These are phyloP conservation scores for Stagonosporopsis tanaceti DNA, from an alignment of 2,329 filamentous ascomycete genomes.

Conservation along the genomic window DNA sequence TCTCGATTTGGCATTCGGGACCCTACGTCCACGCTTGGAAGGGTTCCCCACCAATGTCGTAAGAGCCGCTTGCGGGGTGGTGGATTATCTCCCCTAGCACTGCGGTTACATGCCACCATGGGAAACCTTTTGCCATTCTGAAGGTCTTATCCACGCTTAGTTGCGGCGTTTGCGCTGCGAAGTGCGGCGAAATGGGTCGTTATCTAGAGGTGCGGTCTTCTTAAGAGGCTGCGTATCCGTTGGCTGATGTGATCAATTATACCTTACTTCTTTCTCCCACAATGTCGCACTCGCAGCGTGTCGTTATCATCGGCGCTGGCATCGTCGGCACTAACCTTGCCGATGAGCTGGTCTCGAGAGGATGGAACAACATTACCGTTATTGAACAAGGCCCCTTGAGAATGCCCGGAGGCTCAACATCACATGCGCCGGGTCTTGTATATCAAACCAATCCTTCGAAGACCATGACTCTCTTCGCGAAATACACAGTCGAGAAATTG, in stretches of 20 bases:
- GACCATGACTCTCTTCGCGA: constrained; percentile 66
- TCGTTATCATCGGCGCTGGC: constrained; percentile 63
- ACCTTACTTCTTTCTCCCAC: neutral
- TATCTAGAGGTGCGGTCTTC: constrained; percentile 28
- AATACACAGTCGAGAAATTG: constrained; percentile 69
- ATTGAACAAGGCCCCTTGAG: constrained; percentile 69
- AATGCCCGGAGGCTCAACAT: constrained; percentile 71
- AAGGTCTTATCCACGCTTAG: constrained; percentile 35
- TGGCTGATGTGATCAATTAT: constrained; percentile 7
- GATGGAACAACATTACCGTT: constrained; percentile 71
- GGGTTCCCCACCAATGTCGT: constrained; percentile 39
- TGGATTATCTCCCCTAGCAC: constrained; percentile 12
- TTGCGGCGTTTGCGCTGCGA: constrained; percentile 27
- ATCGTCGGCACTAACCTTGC: constrained; percentile 71
- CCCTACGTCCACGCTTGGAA: constrained; percentile 36
- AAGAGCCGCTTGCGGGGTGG: constrained; percentile 35
- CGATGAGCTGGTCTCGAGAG: constrained; percentile 68
- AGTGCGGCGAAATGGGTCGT: constrained; percentile 28
- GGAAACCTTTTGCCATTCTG: constrained; percentile 36
- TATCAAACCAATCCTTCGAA: constrained; percentile 69
- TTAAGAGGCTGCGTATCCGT: constrained; percentile 10
- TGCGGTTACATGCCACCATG: constrained; percentile 24
- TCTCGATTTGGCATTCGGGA: constrained; percentile 37
- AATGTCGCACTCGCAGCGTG: constrained; percentile 49
- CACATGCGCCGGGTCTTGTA: constrained; percentile 70